Conservation (phyloP, 2,329 filamentous ascomycete genomes). For the Beauveria asiatica region DNA sequence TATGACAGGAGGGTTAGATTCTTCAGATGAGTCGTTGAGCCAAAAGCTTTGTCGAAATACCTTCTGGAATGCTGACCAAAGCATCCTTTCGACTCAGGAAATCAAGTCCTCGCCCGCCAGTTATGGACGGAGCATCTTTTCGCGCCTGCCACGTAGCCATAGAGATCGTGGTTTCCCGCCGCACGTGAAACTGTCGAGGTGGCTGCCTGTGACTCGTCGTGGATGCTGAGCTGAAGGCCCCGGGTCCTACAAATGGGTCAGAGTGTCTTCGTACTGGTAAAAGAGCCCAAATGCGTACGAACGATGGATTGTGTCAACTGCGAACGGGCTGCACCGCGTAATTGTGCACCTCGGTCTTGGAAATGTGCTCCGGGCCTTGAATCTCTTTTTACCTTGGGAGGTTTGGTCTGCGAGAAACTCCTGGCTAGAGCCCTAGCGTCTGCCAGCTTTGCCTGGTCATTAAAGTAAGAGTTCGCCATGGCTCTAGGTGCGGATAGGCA, state of each 20-base stretch:
- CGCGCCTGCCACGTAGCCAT: not conserved
- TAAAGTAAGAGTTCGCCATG: not conserved
- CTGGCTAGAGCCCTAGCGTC: conserved; percentile 8
- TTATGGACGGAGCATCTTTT: not conserved
- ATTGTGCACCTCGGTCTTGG: not conserved
- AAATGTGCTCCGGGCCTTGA: not conserved
- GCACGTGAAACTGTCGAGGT: not conserved
- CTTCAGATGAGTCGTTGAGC: not conserved
- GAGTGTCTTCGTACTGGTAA: not conserved
- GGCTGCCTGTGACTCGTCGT: not conserved
- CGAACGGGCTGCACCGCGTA: not conserved
- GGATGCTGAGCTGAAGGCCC: not conserved
- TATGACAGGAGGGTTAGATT: not conserved
- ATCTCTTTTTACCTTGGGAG: not conserved
- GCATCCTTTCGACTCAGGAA: conserved; percentile 2
- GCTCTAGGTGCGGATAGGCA: too few species aligned
- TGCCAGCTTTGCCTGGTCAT: conserved; percentile 1
- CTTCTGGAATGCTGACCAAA: not conserved
- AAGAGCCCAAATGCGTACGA: not conserved
- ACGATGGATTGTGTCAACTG: not conserved
- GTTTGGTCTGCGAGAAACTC: conserved; percentile 9
- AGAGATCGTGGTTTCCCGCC: not conserved
- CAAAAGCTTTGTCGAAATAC: not conserved
- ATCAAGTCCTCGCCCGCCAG: conserved; percentile 2
- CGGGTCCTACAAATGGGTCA: not conserved